Evolutionary conservation across 2,329 filamentous ascomycete species (phyloP).

Genomic region (Cladophialophora carrionii): DNA sequence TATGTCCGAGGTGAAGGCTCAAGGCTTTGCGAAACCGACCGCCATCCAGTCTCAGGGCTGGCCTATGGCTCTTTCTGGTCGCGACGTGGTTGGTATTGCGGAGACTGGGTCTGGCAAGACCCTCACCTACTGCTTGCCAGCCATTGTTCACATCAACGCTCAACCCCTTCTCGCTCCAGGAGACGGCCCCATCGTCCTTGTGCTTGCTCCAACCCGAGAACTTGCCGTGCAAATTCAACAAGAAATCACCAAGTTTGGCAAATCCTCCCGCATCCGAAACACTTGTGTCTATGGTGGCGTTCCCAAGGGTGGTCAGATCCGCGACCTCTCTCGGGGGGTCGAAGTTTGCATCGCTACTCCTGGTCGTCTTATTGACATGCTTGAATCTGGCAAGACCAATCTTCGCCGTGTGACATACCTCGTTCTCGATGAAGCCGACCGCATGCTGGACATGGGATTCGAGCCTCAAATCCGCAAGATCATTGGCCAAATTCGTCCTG

Average conservation of each 20-base stretch:
- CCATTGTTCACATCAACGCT: constrained; percentile 99
- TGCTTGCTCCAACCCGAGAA: constrained; percentile 95
- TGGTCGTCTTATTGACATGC: constrained; percentile 96
- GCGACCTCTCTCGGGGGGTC: constrained; percentile 90
- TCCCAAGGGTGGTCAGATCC: constrained; percentile 94
- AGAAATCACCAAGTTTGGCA: constrained; percentile 98
- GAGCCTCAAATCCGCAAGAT: constrained; percentile 99
- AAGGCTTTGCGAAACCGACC: constrained; percentile 91
- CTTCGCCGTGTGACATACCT: constrained; percentile 96
- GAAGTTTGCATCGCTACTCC: constrained; percentile 99
- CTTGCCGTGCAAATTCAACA: constrained; percentile 98
- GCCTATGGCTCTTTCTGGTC: constrained; percentile 98
- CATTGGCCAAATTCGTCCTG: constrained; percentile 93
- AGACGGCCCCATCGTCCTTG: constrained; percentile 93
- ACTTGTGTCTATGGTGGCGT: constrained; percentile 99
- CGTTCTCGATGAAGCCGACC: constrained; percentile 97
- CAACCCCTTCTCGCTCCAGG: constrained; percentile 94
- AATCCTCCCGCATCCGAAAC: constrained; percentile 96
- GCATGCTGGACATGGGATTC: constrained; percentile 99
- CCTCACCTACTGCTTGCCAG: constrained; percentile 93
- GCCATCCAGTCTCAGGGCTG: constrained; percentile 98
- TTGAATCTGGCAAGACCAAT: constrained; percentile 97
- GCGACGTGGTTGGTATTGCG: constrained; percentile 97
- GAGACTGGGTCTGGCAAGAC: constrained; percentile 99
- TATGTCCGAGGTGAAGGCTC: constrained; percentile 97